These are phyloP conservation scores for Cercospora zeae-maydis DNA, from an alignment of 2,329 filamentous ascomycete species.

Conservation along the genomic window DNA sequence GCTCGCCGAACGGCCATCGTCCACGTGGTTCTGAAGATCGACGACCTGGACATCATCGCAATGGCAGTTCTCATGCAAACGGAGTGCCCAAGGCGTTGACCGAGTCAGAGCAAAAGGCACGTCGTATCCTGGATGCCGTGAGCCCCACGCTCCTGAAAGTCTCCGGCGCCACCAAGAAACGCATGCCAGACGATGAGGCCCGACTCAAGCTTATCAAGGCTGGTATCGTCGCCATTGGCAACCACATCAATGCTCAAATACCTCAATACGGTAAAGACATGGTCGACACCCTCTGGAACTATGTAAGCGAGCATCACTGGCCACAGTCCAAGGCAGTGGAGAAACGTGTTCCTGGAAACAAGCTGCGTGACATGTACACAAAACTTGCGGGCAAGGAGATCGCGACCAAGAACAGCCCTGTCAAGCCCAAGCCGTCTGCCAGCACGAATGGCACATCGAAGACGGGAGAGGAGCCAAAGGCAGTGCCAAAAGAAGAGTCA, in stretches of 20 bases:
- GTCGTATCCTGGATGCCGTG: conserved; percentile 56
- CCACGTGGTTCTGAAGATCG: conserved; percentile 53
- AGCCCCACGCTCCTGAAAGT: conserved; percentile 59
- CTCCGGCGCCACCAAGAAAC: conserved; percentile 59
- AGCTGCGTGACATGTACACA: conserved; percentile 38
- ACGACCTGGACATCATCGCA: conserved; percentile 38
- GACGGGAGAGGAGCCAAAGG: neutral
- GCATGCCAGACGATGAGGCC: conserved; percentile 60
- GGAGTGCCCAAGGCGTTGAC: conserved; percentile 39
- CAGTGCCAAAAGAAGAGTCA: neutral
- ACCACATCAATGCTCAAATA: conserved; percentile 54
- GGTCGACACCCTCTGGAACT: conserved; percentile 37
- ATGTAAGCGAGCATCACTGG: conserved; percentile 37
- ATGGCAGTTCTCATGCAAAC: conserved; percentile 37
- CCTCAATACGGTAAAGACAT: conserved; percentile 26
- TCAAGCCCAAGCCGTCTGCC: conserved; percentile 17
- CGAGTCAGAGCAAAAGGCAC: conserved; percentile 51
- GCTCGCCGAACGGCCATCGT: conserved; percentile 45
- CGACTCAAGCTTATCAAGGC: conserved; percentile 60
- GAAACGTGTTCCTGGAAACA: conserved; percentile 36
- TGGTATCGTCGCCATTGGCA: conserved; percentile 60
- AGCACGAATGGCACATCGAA: conserved; percentile 16
- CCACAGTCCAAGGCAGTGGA: conserved; percentile 36
- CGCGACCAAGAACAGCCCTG: conserved; percentile 21
- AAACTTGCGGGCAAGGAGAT: conserved; percentile 35